These are phyloP conservation scores for Phoma sp. DNA, from an alignment of 2,329 filamentous ascomycete genomes.

Conservation along the genomic window DNA sequence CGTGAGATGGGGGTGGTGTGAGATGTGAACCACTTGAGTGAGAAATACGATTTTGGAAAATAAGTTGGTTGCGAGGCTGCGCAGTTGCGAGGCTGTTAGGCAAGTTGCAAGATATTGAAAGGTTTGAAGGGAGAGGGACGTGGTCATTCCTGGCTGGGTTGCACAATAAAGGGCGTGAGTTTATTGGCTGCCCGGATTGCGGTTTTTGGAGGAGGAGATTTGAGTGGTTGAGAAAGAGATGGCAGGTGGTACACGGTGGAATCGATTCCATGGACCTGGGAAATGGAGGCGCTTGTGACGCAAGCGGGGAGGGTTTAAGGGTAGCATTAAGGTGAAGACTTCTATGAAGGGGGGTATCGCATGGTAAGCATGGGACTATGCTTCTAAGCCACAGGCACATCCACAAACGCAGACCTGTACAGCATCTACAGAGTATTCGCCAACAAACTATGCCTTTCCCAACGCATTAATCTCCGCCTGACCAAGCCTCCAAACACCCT, in stretches of 20 bases:
- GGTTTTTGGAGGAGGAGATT: no score
- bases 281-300: not conserved
- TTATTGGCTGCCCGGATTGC: no score
- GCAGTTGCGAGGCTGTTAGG: no score
- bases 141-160: no score
- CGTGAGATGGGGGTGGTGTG: slow-evolving; percentile 19
- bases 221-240: no score
- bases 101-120: no score
- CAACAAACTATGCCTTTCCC: slow-evolving; percentile 53
- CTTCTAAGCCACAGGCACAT: not conserved
- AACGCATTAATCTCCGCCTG: slow-evolving; percentile 68
- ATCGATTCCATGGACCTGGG: not conserved
- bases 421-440: not conserved
- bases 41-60: no score
- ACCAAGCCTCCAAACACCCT: slow-evolving; percentile 67
- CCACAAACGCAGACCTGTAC: not conserved
- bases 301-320: not conserved
- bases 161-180: no score
- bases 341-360: slow-evolving; percentile 8
- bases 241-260: not conserved
- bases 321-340: not conserved
- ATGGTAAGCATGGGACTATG: not conserved
- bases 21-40: not conserved
- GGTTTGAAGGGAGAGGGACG: no score
- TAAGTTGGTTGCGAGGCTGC: not conserved